Base-by-base conservation (phyloP, 2,329 filamentous ascomycete genomes). In the Aureobasidium leucospermi region DNA sequence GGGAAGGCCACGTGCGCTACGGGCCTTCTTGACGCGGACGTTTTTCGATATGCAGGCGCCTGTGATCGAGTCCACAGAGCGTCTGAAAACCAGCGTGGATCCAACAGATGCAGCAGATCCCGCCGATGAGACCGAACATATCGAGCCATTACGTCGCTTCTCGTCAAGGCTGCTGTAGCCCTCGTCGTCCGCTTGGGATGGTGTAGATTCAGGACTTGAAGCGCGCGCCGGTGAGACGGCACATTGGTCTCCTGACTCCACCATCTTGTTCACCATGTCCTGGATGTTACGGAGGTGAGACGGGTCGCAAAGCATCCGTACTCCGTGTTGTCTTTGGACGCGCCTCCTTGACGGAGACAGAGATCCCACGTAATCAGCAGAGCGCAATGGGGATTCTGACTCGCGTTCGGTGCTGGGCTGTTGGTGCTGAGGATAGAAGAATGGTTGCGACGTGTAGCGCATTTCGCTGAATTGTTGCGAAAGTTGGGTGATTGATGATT, bases 211-310 rank as follows among this genome's bases (percentile, higher is more conserved):
- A 31, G 60, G 36, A 46, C 57, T 61, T 13, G 41, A 39, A 13
- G 15, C 59, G 28, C 31, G 55, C 19, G 60, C 32, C 32, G 51
- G 23, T 46, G 62, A 60, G 19, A 64, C 31, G 19, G 53, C 64
- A 66, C 73, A 75, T 62, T 75, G 73, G 60, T 74, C 69, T 47
- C 68, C 68, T 9, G 62, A 63, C 5, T 71, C 63, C 57, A 74
- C 65, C 67, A 75, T 73, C 62, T 68, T 70, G 62, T 71, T 64
- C 28, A 74, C 72, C 19, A 75, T 69, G 31, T 65, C 65, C 16
- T 71, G 67, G 47, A 75, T 71, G 65, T 72, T 71, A 29, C 68
- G 66, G 34, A 71, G 63, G 60, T 73, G 71, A 10, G 70, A 67
- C 3, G 69, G 59, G 61, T 65, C 69, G 66, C 70, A 72, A 61